Evolutionary conservation across 2,329 filamentous ascomycete species (phyloP).

Genomic region (Hypoxylon sp.): DNA sequence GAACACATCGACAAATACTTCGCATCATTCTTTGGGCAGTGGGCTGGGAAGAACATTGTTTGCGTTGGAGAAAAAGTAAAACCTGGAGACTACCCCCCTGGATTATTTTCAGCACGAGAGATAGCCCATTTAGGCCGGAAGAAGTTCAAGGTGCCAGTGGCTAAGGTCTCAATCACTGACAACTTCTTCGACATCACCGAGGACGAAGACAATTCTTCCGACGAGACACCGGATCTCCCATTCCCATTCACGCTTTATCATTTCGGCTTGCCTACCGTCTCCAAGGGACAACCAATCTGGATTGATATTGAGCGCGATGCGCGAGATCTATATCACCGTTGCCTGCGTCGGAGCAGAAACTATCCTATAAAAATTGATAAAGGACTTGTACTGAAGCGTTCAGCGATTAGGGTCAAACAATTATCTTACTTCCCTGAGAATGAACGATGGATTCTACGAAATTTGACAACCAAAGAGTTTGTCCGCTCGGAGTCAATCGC

Average conservation of each 20-base stretch:
- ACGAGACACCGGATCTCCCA: not conserved
- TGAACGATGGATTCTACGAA: conserved; percentile 1
- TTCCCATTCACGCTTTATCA: not conserved
- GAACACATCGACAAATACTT: not conserved
- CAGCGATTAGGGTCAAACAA: not conserved
- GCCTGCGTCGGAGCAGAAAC: not conserved
- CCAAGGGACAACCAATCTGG: not conserved
- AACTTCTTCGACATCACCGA: not conserved
- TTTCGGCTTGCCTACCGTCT: not conserved
- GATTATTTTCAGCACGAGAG: not conserved
- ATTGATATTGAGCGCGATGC: not conserved
- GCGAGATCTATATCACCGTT: not conserved
- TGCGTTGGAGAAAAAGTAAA: not conserved
- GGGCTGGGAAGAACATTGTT: conserved; percentile 1
- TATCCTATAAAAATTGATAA: not conserved
- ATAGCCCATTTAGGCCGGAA: not conserved
- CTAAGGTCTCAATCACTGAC: not conserved
- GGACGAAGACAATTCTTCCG: not conserved
- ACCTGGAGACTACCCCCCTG: not conserved
- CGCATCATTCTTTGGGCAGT: not conserved
- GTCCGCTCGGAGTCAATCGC: conserved; percentile 6
- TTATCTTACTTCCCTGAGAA: not conserved
- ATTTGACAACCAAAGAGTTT: conserved; percentile 4
- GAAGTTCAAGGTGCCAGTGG: not conserved
- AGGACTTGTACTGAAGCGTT: not conserved